phyloP scores from a whole-genome alignment of 495 filamentous ascomycete genomes.

The Margaritispora aquatica region DNA sequence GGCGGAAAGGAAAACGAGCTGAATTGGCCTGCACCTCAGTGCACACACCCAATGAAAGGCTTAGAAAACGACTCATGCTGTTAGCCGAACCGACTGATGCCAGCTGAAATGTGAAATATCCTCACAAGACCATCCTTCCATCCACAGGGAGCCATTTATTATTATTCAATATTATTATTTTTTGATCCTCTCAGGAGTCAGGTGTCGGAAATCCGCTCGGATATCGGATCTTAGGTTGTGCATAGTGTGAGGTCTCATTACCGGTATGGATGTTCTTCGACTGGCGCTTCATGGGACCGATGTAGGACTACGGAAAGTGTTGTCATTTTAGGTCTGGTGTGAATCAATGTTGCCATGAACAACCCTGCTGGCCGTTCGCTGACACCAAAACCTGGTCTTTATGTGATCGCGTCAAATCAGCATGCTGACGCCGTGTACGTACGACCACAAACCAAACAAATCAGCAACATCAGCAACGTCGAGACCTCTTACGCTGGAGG shows the following conservation, averaged over 20 bases:
- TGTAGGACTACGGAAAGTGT: neutral
- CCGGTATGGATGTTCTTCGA: too few relatives aligned
- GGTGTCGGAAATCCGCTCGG: neutral
- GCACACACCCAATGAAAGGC: neutral
- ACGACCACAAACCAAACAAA: constrained; percentile 7
- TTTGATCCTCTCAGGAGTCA: too few relatives aligned
- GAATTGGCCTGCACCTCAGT: neutral
- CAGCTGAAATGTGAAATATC: constrained; percentile 5
- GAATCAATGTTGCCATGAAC: neutral
- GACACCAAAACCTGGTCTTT: neutral
- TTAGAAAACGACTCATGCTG: neutral
- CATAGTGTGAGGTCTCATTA: neutral
- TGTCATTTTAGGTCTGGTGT: neutral
- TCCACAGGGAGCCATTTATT: too few relatives aligned
- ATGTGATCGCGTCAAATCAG: neutral
- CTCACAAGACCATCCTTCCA: neutral
- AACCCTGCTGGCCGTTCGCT: neutral
- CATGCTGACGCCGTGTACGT: constrained; percentile 7
- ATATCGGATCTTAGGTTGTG: neutral
- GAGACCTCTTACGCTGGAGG: neutral
- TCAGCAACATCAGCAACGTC: neutral
- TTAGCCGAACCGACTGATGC: neutral
- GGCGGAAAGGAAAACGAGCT: neutral
- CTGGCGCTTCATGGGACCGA: neutral
- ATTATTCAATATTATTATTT: too few relatives aligned